Evolutionary conservation across 2,329 filamentous ascomycete genomes (phyloP).

Genomic region (Volutella citrinella): DNA sequence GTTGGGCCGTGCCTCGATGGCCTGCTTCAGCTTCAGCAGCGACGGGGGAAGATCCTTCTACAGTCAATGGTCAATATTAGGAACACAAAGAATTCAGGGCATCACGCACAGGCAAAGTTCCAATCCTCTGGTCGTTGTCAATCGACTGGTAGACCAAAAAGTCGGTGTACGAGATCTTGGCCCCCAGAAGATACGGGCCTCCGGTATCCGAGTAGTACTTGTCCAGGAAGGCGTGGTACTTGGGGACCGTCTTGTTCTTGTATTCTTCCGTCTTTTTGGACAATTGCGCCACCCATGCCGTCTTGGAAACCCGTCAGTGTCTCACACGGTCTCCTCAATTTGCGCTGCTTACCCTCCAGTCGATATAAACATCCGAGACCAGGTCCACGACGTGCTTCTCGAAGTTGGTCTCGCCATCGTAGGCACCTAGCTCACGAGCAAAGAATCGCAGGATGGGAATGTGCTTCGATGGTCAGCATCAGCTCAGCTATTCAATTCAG

Average conservation of each 20-base stretch:
- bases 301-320: constrained; percentile 4
- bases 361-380: constrained; percentile 36
- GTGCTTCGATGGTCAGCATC: too few relatives aligned
- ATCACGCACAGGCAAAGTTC: constrained; percentile 34
- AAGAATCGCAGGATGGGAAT: constrained; percentile 38
- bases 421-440: constrained; percentile 30
- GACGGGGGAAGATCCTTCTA: too few relatives aligned
- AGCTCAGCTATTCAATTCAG: too few relatives aligned
- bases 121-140: constrained; percentile 33
- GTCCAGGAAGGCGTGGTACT: constrained; percentile 29
- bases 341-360: constrained; percentile 33
- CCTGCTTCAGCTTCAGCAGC: too few relatives aligned
- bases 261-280: constrained; percentile 25
- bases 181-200: constrained; percentile 36
- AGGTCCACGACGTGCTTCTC: constrained; percentile 37
- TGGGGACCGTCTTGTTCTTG: constrained; percentile 24
- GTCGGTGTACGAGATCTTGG: constrained; percentile 35
- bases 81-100: too few relatives aligned
- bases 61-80: too few relatives aligned
- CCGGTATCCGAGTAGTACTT: constrained; percentile 27
- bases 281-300: constrained; percentile 26
- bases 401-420: constrained; percentile 33
- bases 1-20: too few relatives aligned
- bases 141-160: constrained; percentile 38
- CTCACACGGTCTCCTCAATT: rapidly evolving